A percentile compares a stretch with the other conserved stretches of the same genome.
Conservation (phyloP, 805 yeast genomes). For the Tetrapisispora phaffii region DNA sequence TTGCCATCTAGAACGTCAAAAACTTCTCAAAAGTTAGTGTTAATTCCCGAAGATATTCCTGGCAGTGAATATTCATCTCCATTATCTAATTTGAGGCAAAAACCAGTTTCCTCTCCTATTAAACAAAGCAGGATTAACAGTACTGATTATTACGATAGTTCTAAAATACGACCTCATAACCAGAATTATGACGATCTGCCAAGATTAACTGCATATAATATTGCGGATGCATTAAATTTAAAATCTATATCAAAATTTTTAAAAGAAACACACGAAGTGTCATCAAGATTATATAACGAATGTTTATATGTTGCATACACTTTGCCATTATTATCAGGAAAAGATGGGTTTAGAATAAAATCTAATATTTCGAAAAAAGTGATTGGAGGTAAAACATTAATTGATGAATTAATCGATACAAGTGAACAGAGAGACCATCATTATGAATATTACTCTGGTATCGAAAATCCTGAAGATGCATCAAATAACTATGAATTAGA, state of each 20-base stretch:
- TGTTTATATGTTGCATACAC: slow-evolving; percentile 87
- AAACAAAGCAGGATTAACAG: background rate
- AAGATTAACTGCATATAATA: slow-evolving; percentile 84
- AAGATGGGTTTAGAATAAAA: slow-evolving; percentile 63
- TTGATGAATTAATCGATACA: slow-evolving; percentile 70
- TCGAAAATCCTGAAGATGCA: slow-evolving; percentile 50
- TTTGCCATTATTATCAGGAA: slow-evolving; percentile 78
- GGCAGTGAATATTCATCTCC: background rate
- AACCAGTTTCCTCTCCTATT: background rate
- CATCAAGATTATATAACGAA: slow-evolving; percentile 83
- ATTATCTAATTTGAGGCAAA: background rate
- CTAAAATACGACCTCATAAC: background rate
- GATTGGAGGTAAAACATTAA: slow-evolving; percentile 35
- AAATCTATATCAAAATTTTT: slow-evolving; percentile 55
- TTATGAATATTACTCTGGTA: slow-evolving; percentile 79
- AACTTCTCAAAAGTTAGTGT: slow-evolving; percentile 73
- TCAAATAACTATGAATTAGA: slow-evolving; percentile 34
- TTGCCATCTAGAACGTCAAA: slow-evolving; percentile 65
- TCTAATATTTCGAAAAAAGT: slow-evolving; percentile 43
- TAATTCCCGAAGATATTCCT: slow-evolving; percentile 52
- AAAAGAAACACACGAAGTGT: slow-evolving; percentile 62
- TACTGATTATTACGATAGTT: background rate
- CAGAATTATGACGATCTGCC: slow-evolving; percentile 40
- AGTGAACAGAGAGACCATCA: slow-evolving; percentile 86
- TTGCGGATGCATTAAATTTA: slow-evolving; percentile 73